Percentiles rank a stretch among this genome's conserved stretches.
Conservation (phyloP, 768 basidiomycete species). For the Suillus ampliporus region DNA sequence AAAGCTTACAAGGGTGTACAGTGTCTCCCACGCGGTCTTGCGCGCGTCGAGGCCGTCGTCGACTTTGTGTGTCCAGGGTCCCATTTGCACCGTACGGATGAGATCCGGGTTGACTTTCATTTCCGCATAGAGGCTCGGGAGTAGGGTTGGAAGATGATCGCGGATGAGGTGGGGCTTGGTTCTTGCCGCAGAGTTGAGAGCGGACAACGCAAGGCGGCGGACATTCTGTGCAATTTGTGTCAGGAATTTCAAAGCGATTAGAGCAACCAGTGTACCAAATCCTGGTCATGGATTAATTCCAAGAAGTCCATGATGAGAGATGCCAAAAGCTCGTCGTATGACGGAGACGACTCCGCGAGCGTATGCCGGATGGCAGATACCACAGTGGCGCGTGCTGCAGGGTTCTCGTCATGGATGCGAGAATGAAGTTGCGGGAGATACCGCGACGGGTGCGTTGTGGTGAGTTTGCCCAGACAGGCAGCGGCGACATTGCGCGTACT, state of each 20-base stretch:
- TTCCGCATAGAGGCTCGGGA: slow-evolving; percentile 87
- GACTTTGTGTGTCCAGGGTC: slow-evolving; percentile 95
- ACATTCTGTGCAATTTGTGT: slow-evolving; percentile 66
- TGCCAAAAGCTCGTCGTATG: slow-evolving; percentile 91
- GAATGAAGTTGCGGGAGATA: slow-evolving; percentile 94
- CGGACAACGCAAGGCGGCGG: slow-evolving; percentile 86
- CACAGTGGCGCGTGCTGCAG: slow-evolving; percentile 83
- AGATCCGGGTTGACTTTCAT: slow-evolving; percentile 79
- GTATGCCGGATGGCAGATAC: slow-evolving; percentile 91
- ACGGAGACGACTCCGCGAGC: slow-evolving; percentile 83
- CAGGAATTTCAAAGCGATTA: background rate
- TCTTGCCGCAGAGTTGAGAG: slow-evolving; percentile 93
- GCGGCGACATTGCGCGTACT: slow-evolving; percentile 94
- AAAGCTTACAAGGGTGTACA: slow-evolving; percentile 86
- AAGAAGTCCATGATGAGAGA: slow-evolving; percentile 91
- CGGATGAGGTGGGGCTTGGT: slow-evolving; percentile 92
- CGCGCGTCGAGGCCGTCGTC: slow-evolving; percentile 96
- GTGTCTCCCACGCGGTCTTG: slow-evolving; percentile 97
- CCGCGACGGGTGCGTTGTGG: slow-evolving; percentile 86
- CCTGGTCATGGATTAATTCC: slow-evolving; percentile 85
- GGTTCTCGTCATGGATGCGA: slow-evolving; percentile 69
- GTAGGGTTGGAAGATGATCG: slow-evolving; percentile 75
- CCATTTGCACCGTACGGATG: slow-evolving; percentile 94
- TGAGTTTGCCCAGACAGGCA: slow-evolving; percentile 94
- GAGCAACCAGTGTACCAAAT: slow-evolving; percentile 63